Base-by-base conservation (phyloP, 2,329 filamentous ascomycete genomes). In the Xylaria sp. region DNA sequence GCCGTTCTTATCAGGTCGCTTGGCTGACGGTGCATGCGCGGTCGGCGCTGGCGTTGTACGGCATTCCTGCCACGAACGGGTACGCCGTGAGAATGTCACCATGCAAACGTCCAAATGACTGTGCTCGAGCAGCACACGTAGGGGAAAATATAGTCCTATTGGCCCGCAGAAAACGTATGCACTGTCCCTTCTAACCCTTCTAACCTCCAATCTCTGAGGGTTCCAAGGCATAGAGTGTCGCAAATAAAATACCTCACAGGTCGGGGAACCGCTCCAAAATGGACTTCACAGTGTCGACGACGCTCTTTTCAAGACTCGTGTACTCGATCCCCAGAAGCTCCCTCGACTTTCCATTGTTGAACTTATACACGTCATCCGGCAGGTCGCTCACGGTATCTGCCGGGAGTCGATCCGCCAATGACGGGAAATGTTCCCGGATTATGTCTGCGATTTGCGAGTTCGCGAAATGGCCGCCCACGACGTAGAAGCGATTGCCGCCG, bases 401-500 rank as follows among this genome's bases (percentile, higher is more conserved):
- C 6, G 87, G 87, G 71, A 90, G 73, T 63, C 81, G 75, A 6
- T 80, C 81, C 71, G 83, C 82, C 71, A 87, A 82, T 72, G 88
- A 80, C 0, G 87, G 87, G 73, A 88, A 88, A 67, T 85, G 80
- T 73, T 86, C 85, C 62, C 82, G 80, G 57, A 92, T 84, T 48
- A 88, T 82, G 60, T 88, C 83, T 0, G 82, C 84, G 44, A 91
- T 85, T 75, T 86, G 82, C 75, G 86, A 86, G 77, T 91, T 91
- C 62, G 82, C 85, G 76, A 90, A 92, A 74, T 86, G 83, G 0
- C 86, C 88, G 0, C 85, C 85, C 0, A 89, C 86, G 52, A 91
- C 76, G 76, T 91, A 90, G 80, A 91, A 92, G 1, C 91, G 84
- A 78, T 90, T 86, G 44, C 84, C 83, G 0, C 86, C 88, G 0